Evolutionary conservation across 164 flowering plant species (phyloP).

Genomic region (Akebia trifoliata): DNA sequence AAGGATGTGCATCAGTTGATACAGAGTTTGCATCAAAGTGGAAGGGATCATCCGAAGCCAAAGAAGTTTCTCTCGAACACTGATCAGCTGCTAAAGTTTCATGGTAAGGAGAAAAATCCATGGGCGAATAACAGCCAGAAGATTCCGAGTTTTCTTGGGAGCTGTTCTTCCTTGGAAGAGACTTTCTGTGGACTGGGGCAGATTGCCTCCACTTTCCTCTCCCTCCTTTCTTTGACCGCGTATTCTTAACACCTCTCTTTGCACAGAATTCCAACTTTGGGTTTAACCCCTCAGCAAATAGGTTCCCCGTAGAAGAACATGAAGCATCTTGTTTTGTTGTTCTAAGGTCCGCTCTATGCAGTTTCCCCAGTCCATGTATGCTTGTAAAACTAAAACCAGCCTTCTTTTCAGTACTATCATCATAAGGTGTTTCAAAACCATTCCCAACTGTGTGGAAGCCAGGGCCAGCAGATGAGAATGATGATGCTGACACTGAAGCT

Average conservation of each 20-base stretch:
- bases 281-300: constrained; percentile 29
- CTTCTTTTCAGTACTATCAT: constrained; percentile 21
- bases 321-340: constrained; percentile 28
- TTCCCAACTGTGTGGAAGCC: constrained; percentile 18
- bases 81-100: constrained; percentile 39
- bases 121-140: constrained; percentile 70
- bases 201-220: constrained; percentile 41
- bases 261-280: constrained; percentile 39
- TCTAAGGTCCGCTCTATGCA: constrained; percentile 31
- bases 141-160: constrained; percentile 37
- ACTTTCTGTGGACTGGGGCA: constrained; percentile 26
- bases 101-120: constrained; percentile 82
- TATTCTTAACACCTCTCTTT: constrained; percentile 31
- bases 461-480: constrained; percentile 17
- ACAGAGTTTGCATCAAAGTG: constrained; percentile 16
- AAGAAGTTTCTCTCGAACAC: constrained; percentile 44
- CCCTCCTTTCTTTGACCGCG: constrained; percentile 38
- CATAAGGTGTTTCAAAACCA: constrained; percentile 17
- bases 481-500: constrained; percentile 14
- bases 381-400: constrained; percentile 31
- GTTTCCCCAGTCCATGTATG: no score
- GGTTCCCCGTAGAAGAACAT: constrained; percentile 20
- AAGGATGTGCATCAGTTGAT: constrained; percentile 24
- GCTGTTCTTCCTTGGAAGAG: constrained; percentile 27
- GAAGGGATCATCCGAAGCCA: constrained; percentile 41